Evolutionary conservation across 345 rosid genomes (phyloP), one percentile per base, ranked within the genome.

Genomic region (Pistacia atlantica): DNA sequence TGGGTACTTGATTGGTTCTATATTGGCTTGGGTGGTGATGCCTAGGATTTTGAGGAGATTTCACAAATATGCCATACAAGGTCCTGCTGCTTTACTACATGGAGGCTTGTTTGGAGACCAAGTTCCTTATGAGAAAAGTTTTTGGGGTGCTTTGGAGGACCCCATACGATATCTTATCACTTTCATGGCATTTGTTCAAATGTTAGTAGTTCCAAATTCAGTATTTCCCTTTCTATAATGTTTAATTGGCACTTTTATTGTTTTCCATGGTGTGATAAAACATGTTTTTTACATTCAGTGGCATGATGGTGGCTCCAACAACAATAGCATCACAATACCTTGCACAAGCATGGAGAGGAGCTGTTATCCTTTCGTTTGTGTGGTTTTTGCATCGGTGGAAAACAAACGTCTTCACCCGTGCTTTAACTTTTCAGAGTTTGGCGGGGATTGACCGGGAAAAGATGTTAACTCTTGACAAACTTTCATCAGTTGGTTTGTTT

Each of bases 311-410:
- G 73, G 99, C 99, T n/a, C 99, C 99, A 55, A 86, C 90, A 68
- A 88, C 94, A 2, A 55, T 90, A 72, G 90, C 98, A 73, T 75
- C 96, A 17, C 94, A 90, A 65, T 93, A 95, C 73, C 48, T 92
- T 67, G 75, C 85, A 58, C 93, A 89, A 35, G 85, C 86, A 52
- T 84, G 91, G 91, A 88, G 87, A 79, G 98, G 97, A 77, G 98
- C 93, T 13, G 81, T 86, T 74, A 84, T 92, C 57, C 86, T 95
- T 72, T 90, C 98, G 10, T 80, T 92, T 70, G 87, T 95, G 35
- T 95, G 99, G 98, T 93, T 95, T 88, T 77, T 93, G 80, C 81
- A 90, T 69, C 91, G 97, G 25, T 93, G 97, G 98, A 95, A 95
- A 77, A 86, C 92, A 22, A 95, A 89, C 75, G 86, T 86, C 67